A percentile compares a stretch with the other conserved stretches of the same genome.
These are phyloP conservation scores for Emiliania huxleyi DNA, from an alignment of 78 protist genomes.

Conservation along the genomic window DNA sequence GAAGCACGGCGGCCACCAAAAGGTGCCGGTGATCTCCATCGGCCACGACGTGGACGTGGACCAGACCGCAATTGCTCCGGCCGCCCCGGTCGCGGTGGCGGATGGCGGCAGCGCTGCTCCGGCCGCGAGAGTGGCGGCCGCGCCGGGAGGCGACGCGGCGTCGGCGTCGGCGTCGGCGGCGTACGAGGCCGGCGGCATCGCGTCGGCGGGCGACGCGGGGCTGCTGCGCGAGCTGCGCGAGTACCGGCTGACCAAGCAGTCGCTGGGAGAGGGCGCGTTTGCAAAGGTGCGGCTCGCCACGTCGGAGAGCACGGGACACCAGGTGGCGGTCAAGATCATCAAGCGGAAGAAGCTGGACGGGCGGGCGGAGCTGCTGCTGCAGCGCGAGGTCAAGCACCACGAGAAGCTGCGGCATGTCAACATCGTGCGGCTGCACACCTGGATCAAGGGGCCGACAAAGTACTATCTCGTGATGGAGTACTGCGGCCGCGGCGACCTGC, in stretches of 20 bases:
- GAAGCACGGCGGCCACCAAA: not conserved
- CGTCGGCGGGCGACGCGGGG: not conserved
- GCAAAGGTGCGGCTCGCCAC: not conserved
- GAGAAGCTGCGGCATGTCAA: not conserved
- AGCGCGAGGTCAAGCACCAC: not conserved
- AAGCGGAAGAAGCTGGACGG: not conserved
- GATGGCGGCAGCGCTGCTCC: too few relatives aligned
- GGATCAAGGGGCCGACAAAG: not conserved
- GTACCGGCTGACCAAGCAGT: not conserved
- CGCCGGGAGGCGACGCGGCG: not conserved
- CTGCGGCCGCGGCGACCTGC: constrained; percentile 72
- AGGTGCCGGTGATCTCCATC: not conserved
- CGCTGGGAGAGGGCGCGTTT: not conserved
- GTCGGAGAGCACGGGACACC: not conserved
- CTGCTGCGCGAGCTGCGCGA: not conserved
- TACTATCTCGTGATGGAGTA: constrained; percentile 69
- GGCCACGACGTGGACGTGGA: not conserved
- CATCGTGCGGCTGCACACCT: constrained; percentile 25
- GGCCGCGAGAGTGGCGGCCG: not conserved
- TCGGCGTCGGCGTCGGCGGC: not conserved
- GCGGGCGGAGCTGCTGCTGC: constrained; percentile 3
- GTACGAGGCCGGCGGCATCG: not conserved
- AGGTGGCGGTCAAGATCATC: constrained; percentile 6
- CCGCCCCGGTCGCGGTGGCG: too few relatives aligned
- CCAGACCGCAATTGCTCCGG: not conserved